Base-by-base conservation (phyloP, 129 eudicot genomes). In the Helichrysum umbraculigerum region DNA sequence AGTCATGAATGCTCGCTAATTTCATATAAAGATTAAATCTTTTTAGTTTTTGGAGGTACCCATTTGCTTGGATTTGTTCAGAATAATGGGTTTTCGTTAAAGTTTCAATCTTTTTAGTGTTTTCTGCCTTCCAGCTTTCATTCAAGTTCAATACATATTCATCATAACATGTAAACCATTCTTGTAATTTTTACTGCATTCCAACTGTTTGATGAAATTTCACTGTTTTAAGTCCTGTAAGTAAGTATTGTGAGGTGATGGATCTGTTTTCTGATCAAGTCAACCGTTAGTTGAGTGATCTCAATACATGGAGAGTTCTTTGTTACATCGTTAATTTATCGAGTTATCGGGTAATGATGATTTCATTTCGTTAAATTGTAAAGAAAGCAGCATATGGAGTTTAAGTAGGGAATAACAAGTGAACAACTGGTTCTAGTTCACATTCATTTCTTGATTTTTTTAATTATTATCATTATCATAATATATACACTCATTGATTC, bases 71-170 rank as follows among this genome's bases (percentile, higher is more conserved):
- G 71, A 79, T 73, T 56, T 28, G 39, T 20, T 10, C 6, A 41
- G 74, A 34, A 47, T 12, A 81, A 87, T 89, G 96, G 93, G 86
- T 10, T 30, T 70, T 86, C 96, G 91, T 74, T 92, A 89, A 79
- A 29, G 54, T 73, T 64, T 42, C 30, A 54, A 35, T 22, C n/a
- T 70, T 11, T 37, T 32, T 8, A 28, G 68, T 32, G 41, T 8
- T 33, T 33, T 17, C 16, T 34, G 17, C 25, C 3, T 52, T 37
- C 33, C 68, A 77, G 30, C 57, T 77, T 25, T 77, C 59, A 22
- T 20, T 65, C 29, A 51, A 65, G 54, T 21, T 41, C n/a, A 57
- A 12, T 17, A 22, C 47, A 34, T 6, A 58, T 19, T 17, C 35
- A 71, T 61, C n/a, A 3, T 37, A 67, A 66, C 75, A 90, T 86